Percentiles rank a stretch among this genome's conserved stretches.
Evolutionary conservation across 306 rosid genomes (phyloP).

Genomic region (Cicer chorassanicum): DNA sequence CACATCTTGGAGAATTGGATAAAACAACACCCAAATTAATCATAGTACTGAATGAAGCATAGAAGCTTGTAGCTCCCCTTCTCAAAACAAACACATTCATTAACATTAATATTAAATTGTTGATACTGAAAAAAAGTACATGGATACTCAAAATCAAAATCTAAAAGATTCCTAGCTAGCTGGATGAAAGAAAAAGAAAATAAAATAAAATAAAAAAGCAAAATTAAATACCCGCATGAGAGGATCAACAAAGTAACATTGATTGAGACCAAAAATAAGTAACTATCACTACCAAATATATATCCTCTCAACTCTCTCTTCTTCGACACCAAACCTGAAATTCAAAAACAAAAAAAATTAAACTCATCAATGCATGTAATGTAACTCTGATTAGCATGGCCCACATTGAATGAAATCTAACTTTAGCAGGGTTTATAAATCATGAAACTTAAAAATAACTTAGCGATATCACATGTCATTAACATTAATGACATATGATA

Average conservation of each 20-base stretch:
- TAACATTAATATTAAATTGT: slow-evolving; percentile 48
- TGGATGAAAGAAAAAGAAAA: slow-evolving; percentile 23
- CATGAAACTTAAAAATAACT: too few species aligned
- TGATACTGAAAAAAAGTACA: slow-evolving; percentile 50
- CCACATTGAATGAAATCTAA: too few species aligned
- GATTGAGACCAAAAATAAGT: slow-evolving; percentile 42
- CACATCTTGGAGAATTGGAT: slow-evolving; percentile 39
- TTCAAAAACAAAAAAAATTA: neutral
- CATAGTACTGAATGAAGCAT: too few species aligned
- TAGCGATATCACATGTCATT: too few species aligned
- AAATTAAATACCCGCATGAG: slow-evolving; percentile 42
- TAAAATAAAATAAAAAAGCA: neutral
- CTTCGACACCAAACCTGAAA: slow-evolving; percentile 46
- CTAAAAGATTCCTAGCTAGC: slow-evolving; percentile 37
- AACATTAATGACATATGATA: too few species aligned
- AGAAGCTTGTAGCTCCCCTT: neutral
- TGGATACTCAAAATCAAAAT: slow-evolving; percentile 47
- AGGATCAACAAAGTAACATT: slow-evolving; percentile 38
- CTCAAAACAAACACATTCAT: slow-evolving; percentile 39
- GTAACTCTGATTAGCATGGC: neutral
- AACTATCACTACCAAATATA: slow-evolving; percentile 38
- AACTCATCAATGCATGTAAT: neutral
- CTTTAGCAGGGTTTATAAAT: too few species aligned
- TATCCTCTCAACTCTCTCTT: slow-evolving; percentile 45
- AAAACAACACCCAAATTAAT: slow-evolving; percentile 43